Percentiles rank a stretch among this genome's conserved stretches.
These are phyloP conservation scores for Chimonanthus salicifolius DNA, from an alignment of 164 flowering plant genomes.

Conservation along the genomic window DNA sequence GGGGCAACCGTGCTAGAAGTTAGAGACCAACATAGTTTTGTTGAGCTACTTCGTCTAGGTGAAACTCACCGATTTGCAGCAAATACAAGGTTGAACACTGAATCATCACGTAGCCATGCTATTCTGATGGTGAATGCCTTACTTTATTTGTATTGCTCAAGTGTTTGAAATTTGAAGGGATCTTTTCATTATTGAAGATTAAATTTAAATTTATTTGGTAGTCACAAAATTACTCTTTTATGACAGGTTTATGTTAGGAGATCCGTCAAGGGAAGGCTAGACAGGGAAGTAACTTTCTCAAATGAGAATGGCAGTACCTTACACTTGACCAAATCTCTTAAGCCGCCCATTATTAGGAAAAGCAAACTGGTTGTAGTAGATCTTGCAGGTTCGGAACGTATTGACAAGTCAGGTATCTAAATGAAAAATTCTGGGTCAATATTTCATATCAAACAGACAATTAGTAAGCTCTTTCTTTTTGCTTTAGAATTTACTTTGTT, in stretches of 20 bases:
- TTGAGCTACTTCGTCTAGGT: constrained; percentile 73
- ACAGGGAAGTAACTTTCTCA: constrained; percentile 34
- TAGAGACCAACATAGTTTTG: constrained; percentile 73
- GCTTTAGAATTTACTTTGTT: neutral
- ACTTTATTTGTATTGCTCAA: neutral
- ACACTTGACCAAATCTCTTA: constrained; percentile 42
- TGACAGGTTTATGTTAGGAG: constrained; percentile 69
- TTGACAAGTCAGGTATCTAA: constrained; percentile 77
- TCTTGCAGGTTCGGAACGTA: constrained; percentile 99
- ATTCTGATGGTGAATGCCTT: constrained; percentile 63
- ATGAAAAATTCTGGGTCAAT: neutral
- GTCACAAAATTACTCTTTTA: neutral
- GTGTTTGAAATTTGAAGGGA: neutral
- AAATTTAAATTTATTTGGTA: neutral
- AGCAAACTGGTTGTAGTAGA: constrained; percentile 90
- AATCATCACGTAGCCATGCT: constrained; percentile 98
- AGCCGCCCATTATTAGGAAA: constrained; percentile 72
- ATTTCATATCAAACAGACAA: neutral
- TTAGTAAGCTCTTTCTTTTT: neutral
- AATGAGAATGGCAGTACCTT: constrained; percentile 47
- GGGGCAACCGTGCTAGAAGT: constrained; percentile 74
- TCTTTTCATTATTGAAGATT: neutral
- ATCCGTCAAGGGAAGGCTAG: constrained; percentile 49
- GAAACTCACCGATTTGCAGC: constrained; percentile 97
- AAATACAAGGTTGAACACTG: constrained; percentile 89